These are phyloP conservation scores for Ceratocystis ficicola DNA, from an alignment of 2,329 filamentous ascomycete genomes.

Conservation along the genomic window DNA sequence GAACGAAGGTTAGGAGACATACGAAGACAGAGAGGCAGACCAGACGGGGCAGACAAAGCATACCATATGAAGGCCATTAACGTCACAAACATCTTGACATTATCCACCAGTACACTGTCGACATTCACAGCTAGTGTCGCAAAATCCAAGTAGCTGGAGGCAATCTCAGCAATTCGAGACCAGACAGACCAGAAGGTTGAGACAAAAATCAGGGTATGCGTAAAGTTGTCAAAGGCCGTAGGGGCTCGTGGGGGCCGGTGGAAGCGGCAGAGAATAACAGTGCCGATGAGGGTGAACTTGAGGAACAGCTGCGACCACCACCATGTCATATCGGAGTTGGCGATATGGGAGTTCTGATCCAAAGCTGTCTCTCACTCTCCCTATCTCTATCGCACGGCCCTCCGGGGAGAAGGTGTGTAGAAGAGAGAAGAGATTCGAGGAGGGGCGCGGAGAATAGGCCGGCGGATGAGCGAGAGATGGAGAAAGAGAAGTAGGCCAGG, in stretches of 20 bases:
- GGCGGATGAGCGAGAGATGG: not conserved
- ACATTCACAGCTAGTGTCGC: slow-evolving; percentile 16
- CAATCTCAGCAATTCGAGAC: slow-evolving; percentile 21
- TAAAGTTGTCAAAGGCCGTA: slow-evolving; percentile 23
- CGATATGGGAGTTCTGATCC: not conserved
- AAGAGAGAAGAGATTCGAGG: not conserved
- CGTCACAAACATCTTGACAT: slow-evolving; percentile 23
- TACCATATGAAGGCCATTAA: slow-evolving; percentile 22
- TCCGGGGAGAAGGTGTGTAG: not conserved
- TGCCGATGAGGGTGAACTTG: slow-evolving; percentile 23
- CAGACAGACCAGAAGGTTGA: slow-evolving; percentile 23
- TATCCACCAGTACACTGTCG: slow-evolving; percentile 21
- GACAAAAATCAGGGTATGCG: slow-evolving; percentile 23
- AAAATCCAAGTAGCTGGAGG: slow-evolving; percentile 18
- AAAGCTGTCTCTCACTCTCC: not conserved
- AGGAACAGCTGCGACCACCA: slow-evolving; percentile 21
- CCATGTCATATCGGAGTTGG: slow-evolving; percentile 19
- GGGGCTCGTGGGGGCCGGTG: slow-evolving; percentile 23
- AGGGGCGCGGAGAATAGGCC: not conserved
- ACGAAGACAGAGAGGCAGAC: not conserved
- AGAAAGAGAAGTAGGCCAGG: not conserved
- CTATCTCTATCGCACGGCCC: not conserved
- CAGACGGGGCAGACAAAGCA: slow-evolving; percentile 7
- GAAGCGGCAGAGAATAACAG: slow-evolving; percentile 23
- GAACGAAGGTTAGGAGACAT: slow-evolving; percentile 1